Evolutionary conservation across 2,329 filamentous ascomycete genomes (phyloP), one percentile per base, ranked within the genome.

Genomic region (Botryosphaeria agaves): DNA sequence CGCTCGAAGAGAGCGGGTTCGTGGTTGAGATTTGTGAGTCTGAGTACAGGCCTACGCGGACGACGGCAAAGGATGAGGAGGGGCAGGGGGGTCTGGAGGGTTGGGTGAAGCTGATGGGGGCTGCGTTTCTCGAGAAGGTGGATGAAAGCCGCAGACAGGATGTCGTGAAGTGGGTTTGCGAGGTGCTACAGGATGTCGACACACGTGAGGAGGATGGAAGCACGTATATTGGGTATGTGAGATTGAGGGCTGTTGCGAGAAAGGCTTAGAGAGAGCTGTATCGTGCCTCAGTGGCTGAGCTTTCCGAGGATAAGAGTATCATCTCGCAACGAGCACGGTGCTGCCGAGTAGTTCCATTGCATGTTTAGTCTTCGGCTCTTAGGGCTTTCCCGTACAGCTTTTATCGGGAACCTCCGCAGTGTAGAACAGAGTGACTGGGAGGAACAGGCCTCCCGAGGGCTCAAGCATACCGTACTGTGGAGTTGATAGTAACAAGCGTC

Each of bases 41-140:
- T 14, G 72, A 77, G 52, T 78, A 73, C 55, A 52, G 76, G 30
- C 71, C 73, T 16, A 81, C 75, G 16, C 56, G 46, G 34, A 37
- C 61, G 23, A 62, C 52, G 14, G 57, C 35, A 6, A 43, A 40
- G 3, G 41, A 39, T 5, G 45, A 41, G 12, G 38, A 61, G n/a
- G 67, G 39, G 21, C 30, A 64, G 36, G 69, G 69, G 3, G 74
- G 74, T 0, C 53, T 80, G 7, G 64, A 69, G 32, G 75, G 72
- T 2, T 81, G 76, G 75, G 54, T 77, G 16, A 53, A 66, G 40
- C 47, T 80, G 36, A 74, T 80, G 61, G 72, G 65, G 2, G 66
- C 62, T 36, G 51, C 56, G 37, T 64, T 74, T 29, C 54, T 80
- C 33, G 67, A 74, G 37, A 56, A 51, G 2, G 46, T 77, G 2